Base-by-base conservation (phyloP, 495 filamentous ascomycete species). In the Penicillium daleae region DNA sequence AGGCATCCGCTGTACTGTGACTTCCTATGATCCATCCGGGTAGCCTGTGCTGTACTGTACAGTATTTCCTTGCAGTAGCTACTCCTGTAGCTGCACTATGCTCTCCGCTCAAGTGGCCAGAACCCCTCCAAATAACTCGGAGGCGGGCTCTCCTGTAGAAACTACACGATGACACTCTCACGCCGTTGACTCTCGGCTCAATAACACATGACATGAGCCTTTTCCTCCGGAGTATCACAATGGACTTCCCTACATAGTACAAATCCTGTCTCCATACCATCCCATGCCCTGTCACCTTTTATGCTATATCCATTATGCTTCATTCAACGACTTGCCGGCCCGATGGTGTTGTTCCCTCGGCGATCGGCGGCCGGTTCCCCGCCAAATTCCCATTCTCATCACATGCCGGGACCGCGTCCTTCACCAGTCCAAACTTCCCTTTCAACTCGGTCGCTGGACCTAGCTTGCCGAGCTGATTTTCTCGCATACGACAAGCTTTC, bases 331-430 rank as follows among this genome's bases (percentile, higher is more conserved):
- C 54, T 46, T 61, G 37, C 39, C 37, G 51, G 40, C 13, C 33
- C 49, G 26, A 15, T 26, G 22, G 35, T 13, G 21, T 26, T 48
- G 6, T 52, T 32, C 24, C 62, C 68, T 69, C 66, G 69, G 69
- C 62, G 64, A 62, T 65, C 68, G 72, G 70, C 67, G 37, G 60
- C 67, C 65, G 62, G 61, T 65, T 69, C 71, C 70, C 71, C 63
- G 67, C 70, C 66, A 68, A 67, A 29, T 52, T 44, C 39, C 54
- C 59, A 50, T 26, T n/a, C 46, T 49, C 56, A 51, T 72, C 69
- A 72, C 68, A 71, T 72, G 67, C 60, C 59, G 37, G 37, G 51
- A 54, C 55, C 37, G 52, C 19, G 17, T 15, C 52, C 21, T 6
- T 33, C 37, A 17, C 31, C 27, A 60, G 24, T 22, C 21, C 21